Evolutionary conservation across 495 filamentous ascomycete species (phyloP).

Genomic region (Terfezia boudieri): DNA sequence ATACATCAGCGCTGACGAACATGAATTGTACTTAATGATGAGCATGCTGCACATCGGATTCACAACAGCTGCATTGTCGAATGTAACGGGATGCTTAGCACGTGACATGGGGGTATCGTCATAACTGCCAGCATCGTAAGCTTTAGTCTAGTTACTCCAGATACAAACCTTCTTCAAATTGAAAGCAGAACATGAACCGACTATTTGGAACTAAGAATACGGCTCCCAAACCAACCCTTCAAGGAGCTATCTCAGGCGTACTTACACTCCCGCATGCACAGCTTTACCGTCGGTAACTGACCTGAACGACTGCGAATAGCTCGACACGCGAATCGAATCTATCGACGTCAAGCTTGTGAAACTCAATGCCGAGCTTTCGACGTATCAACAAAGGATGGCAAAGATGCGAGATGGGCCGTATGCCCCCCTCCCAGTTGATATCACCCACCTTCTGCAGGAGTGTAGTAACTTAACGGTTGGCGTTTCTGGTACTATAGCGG

Average conservation of each 20-base stretch:
- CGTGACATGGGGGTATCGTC: too few relatives aligned
- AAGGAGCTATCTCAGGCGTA: constrained; percentile 68
- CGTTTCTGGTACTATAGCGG: constrained; percentile 22
- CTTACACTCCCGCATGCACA: constrained; percentile 5
- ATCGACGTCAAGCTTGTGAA: constrained; percentile 90
- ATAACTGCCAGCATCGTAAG: too few relatives aligned
- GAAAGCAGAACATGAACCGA: constrained; percentile 50
- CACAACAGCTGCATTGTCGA: too few relatives aligned
- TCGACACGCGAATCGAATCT: constrained; percentile 64
- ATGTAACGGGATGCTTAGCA: too few relatives aligned
- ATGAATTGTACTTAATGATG: too few relatives aligned
- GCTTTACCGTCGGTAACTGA: background rate
- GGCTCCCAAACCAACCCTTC: constrained; percentile 76
- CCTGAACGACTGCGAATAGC: constrained; percentile 21
- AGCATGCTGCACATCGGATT: too few relatives aligned
- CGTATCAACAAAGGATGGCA: constrained; percentile 65
- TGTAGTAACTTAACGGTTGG: background rate
- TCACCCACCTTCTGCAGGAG: background rate
- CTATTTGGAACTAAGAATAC: constrained; percentile 79
- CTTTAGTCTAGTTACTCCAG: too few relatives aligned
- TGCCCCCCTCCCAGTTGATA: background rate
- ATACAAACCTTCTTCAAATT: too few relatives aligned
- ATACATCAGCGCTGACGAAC: too few relatives aligned
- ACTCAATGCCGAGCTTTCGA: constrained; percentile 71
- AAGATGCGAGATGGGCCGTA: constrained; percentile 87